These are phyloP conservation scores for Pichia sp. DNA, from an alignment of 1,139 yeast species.

Conservation along the genomic window DNA sequence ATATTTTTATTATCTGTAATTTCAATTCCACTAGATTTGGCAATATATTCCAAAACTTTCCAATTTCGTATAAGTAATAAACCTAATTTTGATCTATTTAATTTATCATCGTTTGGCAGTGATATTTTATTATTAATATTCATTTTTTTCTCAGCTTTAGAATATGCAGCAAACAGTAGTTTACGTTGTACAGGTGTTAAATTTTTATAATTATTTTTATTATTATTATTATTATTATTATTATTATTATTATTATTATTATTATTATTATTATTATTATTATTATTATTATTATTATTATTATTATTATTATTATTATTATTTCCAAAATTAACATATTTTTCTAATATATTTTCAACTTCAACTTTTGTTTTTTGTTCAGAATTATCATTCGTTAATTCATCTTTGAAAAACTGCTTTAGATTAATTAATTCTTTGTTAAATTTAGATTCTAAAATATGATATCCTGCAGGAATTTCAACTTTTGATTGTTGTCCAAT, in stretches of 20 bases:
- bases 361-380: not conserved
- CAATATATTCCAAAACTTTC: conserved; percentile 9
- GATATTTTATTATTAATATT: no score
- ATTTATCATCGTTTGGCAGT: not conserved
- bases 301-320: not conserved
- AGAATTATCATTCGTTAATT: not conserved
- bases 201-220: not conserved
- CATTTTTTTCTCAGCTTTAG: conserved; percentile 2
- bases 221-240: not conserved
- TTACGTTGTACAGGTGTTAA: conserved; percentile 2
- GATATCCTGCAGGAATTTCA: conserved; percentile 13
- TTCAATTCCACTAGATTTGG: conserved; percentile 3
- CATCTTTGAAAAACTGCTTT: conserved; percentile 2
- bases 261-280: no score
- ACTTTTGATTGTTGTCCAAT: not conserved
- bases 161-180: conserved; percentile 2
- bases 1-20: not conserved
- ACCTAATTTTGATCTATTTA: conserved; percentile 3
- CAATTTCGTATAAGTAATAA: conserved; percentile 11
- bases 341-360: conserved; percentile 2
- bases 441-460: conserved; percentile 9
- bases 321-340: not conserved
- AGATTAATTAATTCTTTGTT: conserved; percentile 9
- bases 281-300: no score
- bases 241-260: no score